These are phyloP conservation scores for Phytophthora palmivora DNA, from an alignment of 352 stramenopile genomes.

Conservation along the genomic window DNA sequence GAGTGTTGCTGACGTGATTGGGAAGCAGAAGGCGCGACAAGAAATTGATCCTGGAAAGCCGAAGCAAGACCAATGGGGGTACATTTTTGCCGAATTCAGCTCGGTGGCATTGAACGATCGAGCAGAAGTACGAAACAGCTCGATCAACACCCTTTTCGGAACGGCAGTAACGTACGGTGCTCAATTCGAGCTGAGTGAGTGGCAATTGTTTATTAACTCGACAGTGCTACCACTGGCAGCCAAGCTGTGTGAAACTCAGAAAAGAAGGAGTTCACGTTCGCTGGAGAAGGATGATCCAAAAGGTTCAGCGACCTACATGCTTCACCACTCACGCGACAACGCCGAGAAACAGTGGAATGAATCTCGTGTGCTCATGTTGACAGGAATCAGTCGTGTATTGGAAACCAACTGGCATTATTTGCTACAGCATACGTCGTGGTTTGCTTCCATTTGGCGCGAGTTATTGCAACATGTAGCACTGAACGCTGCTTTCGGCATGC, in stretches of 20 bases:
- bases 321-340: constrained; percentile 97
- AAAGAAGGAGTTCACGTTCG: constrained; percentile 16
- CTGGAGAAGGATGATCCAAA: constrained; percentile 27
- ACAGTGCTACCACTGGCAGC: constrained; percentile 93
- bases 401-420: constrained; percentile 84
- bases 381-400: constrained; percentile 94
- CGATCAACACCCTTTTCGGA: constrained; percentile 98
- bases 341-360: constrained; percentile 97
- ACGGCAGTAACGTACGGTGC: constrained; percentile 95
- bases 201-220: constrained; percentile 93
- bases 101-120: constrained; percentile 92
- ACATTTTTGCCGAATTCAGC: constrained; percentile 82
- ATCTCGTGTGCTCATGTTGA: constrained; percentile 95
- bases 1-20: constrained; percentile 92
- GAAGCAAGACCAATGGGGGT: constrained; percentile 63
- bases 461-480: constrained; percentile 68
- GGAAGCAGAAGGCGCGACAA: constrained; percentile 54
- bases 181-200: constrained; percentile 92
- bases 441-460: constrained; percentile 66
- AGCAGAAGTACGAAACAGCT: constrained; percentile 96
- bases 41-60: constrained; percentile 21
- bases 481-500: constrained; percentile 57
- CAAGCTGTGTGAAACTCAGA: constrained; percentile 60
- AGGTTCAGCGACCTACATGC: constrained; percentile 52
- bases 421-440: constrained; percentile 66